A percentile compares a stretch with the other conserved stretches of the same genome.
phyloP scores from a whole-genome alignment of 140 eudicot species.

The Cichorium intybus region DNA sequence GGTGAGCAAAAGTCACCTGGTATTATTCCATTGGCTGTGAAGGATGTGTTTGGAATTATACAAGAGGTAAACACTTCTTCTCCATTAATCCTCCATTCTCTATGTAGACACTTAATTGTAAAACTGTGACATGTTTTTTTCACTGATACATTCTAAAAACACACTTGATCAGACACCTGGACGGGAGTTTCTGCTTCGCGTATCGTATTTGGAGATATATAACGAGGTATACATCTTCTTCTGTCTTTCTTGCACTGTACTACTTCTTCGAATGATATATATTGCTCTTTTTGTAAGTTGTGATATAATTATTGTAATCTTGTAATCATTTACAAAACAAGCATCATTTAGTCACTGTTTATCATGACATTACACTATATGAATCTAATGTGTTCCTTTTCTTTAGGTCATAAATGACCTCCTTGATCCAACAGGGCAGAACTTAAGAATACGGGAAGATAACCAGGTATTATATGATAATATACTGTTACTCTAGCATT shows the following conservation, averaged over 20 bases:
- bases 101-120: conserved; percentile 9
- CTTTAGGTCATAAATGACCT: conserved; percentile 87
- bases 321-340: conserved; percentile 1
- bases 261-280: too few species aligned
- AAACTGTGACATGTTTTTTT: conserved; percentile 9
- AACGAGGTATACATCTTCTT: conserved; percentile 61
- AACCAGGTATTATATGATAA: conserved; percentile 51
- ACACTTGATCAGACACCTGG: conserved; percentile 73
- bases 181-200: conserved; percentile 83
- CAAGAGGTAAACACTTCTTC: conserved; percentile 60
- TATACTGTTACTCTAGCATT: conserved; percentile 8
- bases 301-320: not conserved
- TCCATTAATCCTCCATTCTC: conserved; percentile 2
- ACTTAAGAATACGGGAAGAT: conserved; percentile 84
- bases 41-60: conserved; percentile 84
- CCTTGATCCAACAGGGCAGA: conserved; percentile 94
- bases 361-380: conserved; percentile 7
- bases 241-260: not conserved
- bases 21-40: conserved; percentile 80
- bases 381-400: conserved; percentile 12
- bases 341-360: not conserved
- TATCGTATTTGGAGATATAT: conserved; percentile 85
- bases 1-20: conserved; percentile 97
- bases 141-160: conserved; percentile 12
- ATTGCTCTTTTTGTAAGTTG: conserved; percentile 3